phyloP scores from a whole-genome alignment of 2,329 filamentous ascomycete genomes.

The Penicillium sp. region DNA sequence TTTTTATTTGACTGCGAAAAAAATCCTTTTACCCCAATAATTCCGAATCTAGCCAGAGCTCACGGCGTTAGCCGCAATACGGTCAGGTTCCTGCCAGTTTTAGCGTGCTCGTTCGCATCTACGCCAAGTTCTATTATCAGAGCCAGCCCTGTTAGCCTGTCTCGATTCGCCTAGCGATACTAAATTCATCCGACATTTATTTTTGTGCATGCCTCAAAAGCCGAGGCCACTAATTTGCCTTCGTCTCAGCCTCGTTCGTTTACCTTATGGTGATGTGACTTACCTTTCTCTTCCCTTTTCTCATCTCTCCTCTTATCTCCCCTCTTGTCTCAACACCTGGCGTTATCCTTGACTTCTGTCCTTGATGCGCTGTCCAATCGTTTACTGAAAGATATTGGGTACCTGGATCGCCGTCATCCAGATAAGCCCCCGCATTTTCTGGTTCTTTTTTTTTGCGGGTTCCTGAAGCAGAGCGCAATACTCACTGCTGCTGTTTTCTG shows the following conservation, averaged over 20 bases:
- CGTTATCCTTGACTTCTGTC: slow-evolving; percentile 1
- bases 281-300: background rate
- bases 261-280: slow-evolving; percentile 1
- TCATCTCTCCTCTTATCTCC: slow-evolving; percentile 2
- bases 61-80: background rate
- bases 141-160: slow-evolving; percentile 5
- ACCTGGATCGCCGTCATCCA: background rate
- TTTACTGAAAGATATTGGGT: slow-evolving; percentile 8
- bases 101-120: background rate
- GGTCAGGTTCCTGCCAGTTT: background rate
- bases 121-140: slow-evolving; percentile 1
- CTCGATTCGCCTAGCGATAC: slow-evolving; percentile 1
- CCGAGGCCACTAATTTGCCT: slow-evolving; percentile 1
- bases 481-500: background rate
- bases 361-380: slow-evolving; percentile 9
- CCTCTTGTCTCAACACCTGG: slow-evolving; percentile 1
- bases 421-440: background rate
- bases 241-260: background rate
- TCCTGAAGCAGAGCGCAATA: background rate
- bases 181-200: background rate
- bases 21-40: background rate
- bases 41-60: background rate
- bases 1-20: background rate
- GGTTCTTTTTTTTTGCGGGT: background rate
- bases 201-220: slow-evolving; percentile 4